Evolutionary conservation across 2,329 filamentous ascomycete species (phyloP), one percentile per base, ranked within the genome.

Genomic region (Venturia carpophila): DNA sequence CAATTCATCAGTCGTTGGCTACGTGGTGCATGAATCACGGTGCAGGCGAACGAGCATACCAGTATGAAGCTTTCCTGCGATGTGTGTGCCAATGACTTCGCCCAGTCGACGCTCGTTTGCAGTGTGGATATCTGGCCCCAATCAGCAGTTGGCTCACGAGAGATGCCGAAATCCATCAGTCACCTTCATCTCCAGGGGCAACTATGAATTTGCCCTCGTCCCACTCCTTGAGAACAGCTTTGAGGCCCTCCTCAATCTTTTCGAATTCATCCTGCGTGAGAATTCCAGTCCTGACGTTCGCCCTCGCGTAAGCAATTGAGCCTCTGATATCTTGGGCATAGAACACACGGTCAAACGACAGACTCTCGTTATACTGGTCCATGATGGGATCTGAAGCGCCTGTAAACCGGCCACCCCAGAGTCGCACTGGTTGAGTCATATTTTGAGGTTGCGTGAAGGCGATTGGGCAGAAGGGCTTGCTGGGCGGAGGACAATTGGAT

Each of bases 1-100:
- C 19, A 6, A 37, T 37, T 37, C 19, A 21, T 58, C 27, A 58
- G 52, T 37, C 30, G 5, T n/a, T 30, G 21, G 11, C 11, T 27
- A 13, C 3, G 21, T 27, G 10, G 24, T 27, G 3, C 3, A 24
- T 15, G 3, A 27, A 21, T 10, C 10, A 37, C 21, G 19, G 27
- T 19, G 6, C 30, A 34, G 19, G 11, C 9, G 5, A 24, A 58
- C 9, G 5, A 24, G 37, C 52, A 37, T 11, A 58, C 52, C 52
- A n/a, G 92, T 96, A 77, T 96, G 92, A 66, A 96, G 84, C 79
- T 96, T 96, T 30, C 92, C 91, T 0, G 88, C 91, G 66, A 89
- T 86, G 34, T 92, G 85, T 75, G 89, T 92, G 71, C 92, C 91
- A 68, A 96, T 92, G 68, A 96, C 83, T 79, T 96, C 92, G 63